Percentiles rank a stretch among this genome's conserved stretches.
These are phyloP conservation scores for Petunia axillaris DNA, from an alignment of 257 asterid species.

Conservation along the genomic window DNA sequence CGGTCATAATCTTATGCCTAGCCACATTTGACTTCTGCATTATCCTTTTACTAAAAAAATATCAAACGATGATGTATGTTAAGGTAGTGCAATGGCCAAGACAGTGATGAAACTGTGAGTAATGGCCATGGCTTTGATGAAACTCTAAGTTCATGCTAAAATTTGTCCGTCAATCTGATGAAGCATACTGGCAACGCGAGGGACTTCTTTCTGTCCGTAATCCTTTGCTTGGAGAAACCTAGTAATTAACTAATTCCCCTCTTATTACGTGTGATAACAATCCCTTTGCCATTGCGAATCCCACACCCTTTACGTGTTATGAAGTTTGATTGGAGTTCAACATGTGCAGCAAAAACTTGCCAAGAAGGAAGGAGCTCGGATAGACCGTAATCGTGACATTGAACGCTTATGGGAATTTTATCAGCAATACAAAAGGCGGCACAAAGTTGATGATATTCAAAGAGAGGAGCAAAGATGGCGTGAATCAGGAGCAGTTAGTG, in stretches of 20 bases:
- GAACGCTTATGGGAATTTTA: conserved; percentile 91
- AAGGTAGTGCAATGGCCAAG: not conserved
- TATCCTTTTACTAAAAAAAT: not conserved
- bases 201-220: not conserved
- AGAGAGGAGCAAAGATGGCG: conserved; percentile 89
- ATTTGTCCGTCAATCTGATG: not conserved
- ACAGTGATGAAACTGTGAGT: not conserved
- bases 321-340: conserved; percentile 7
- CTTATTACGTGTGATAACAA: not conserved
- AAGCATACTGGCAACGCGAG: not conserved
- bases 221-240: not conserved
- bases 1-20: not conserved
- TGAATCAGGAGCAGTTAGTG: conserved; percentile 76
- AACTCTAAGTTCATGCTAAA: not conserved
- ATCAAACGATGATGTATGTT: not conserved
- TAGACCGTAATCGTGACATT: conserved; percentile 86
- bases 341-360: conserved; percentile 92
- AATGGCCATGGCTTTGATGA: not conserved
- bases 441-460: conserved; percentile 86
- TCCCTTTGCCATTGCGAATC: not conserved
- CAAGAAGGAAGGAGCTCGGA: conserved; percentile 75
- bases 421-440: conserved; percentile 77
- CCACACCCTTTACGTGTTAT: not conserved
- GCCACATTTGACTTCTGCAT: not conserved
- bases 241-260: not conserved